A percentile compares a stretch with the other conserved stretches of the same genome.
Conservation (phyloP, 495 filamentous ascomycete species). For the Copromyces sp. region DNA sequence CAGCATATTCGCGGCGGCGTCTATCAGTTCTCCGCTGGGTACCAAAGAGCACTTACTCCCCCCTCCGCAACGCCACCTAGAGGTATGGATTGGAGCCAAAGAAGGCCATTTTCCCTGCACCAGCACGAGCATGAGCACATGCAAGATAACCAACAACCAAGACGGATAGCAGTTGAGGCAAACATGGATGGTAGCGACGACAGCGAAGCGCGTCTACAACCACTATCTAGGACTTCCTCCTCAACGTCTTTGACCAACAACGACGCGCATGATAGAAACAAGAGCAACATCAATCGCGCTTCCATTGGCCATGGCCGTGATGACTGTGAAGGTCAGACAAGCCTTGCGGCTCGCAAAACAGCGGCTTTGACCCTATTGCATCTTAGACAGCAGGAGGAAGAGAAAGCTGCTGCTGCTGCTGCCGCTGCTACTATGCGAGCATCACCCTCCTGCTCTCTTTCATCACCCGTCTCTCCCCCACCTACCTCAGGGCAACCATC, state of each 20-base stretch:
- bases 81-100: background rate
- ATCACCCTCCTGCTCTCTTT: background rate
- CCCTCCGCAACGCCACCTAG: background rate
- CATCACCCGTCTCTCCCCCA: background rate
- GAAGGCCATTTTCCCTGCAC: background rate
- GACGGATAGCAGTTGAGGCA: background rate
- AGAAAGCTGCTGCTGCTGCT: background rate
- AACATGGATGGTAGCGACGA: background rate
- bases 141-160: background rate
- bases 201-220: background rate
- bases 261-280: background rate
- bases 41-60: background rate
- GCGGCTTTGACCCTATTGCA: background rate
- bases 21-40: background rate
- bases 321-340: background rate
- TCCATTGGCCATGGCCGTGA: background rate
- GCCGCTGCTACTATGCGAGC: background rate
- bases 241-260: background rate
- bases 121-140: background rate
- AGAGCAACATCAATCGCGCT: background rate
- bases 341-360: background rate
- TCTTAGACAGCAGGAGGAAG: background rate
- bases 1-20: background rate
- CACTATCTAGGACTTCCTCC: background rate
- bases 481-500: background rate